Evolutionary conservation across 768 basidiomycete genomes (phyloP).

Genomic region (Sistotremastrum suecicum): DNA sequence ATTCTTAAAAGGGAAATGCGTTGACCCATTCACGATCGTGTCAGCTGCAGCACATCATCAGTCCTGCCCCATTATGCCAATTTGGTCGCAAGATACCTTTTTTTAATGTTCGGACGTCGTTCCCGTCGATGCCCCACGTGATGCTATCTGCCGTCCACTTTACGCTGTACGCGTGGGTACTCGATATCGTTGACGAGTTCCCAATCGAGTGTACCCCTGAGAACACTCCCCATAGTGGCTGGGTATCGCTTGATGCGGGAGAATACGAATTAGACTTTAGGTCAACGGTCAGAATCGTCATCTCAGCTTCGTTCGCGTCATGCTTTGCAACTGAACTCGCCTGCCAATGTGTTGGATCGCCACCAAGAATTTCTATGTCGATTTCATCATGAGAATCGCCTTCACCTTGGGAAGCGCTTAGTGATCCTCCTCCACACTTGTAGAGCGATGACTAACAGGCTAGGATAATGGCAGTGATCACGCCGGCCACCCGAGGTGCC

Average conservation of each 20-base stretch:
- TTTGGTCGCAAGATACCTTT: slow-evolving; percentile 7
- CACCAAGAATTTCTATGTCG: slow-evolving; percentile 29
- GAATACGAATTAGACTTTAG: slow-evolving; percentile 19
- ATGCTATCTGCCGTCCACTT: slow-evolving; percentile 26
- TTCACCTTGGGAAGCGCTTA: slow-evolving; percentile 1
- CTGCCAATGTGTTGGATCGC: slow-evolving; percentile 24
- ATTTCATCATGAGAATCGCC: slow-evolving; percentile 23
- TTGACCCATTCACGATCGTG: slow-evolving; percentile 18
- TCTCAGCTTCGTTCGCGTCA: not conserved
- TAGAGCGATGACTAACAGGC: slow-evolving; percentile 16
- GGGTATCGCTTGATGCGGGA: slow-evolving; percentile 15
- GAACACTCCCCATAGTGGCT: slow-evolving; percentile 24
- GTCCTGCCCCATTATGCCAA: not conserved
- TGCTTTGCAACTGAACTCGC: slow-evolving; percentile 12
- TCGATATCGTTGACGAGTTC: slow-evolving; percentile 7
- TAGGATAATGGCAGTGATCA: slow-evolving; percentile 27
- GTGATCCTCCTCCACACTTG: not conserved
- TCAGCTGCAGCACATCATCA: slow-evolving; percentile 11
- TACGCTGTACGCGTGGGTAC: slow-evolving; percentile 22
- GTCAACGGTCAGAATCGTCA: not conserved
- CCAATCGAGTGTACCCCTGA: slow-evolving; percentile 18
- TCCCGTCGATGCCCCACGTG: slow-evolving; percentile 26
- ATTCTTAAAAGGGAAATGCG: slow-evolving; percentile 22
- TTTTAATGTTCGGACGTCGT: slow-evolving; percentile 18
- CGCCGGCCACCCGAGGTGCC: slow-evolving; percentile 20